Conservation (phyloP, 495 filamentous ascomycete species). For the Penicillium bovifimosum region DNA sequence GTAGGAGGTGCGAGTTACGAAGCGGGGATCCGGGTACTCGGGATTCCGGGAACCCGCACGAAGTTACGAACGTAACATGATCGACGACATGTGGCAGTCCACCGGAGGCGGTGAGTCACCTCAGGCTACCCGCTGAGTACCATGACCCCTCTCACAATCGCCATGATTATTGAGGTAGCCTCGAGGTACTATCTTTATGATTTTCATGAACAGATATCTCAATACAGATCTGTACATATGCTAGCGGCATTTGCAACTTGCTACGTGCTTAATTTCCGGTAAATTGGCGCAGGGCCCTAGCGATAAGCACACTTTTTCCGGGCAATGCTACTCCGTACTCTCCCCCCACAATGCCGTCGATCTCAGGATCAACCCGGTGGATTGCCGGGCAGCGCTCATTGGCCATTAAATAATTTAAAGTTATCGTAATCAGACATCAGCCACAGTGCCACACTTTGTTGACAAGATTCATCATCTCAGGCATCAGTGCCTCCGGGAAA, state of each 20-base stretch:
- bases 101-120: conserved; percentile 4
- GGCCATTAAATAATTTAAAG: too few species aligned
- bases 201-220: neutral
- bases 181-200: neutral
- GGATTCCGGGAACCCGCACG: too few species aligned
- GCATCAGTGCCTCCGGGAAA: too few species aligned
- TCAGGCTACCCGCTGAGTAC: conserved; percentile 1
- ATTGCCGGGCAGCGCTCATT: too few species aligned
- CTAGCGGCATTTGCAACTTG: neutral
- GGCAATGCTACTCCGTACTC: neutral
- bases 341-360: neutral
- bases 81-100: conserved; percentile 1
- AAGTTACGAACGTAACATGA: too few species aligned
- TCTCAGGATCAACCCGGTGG: neutral
- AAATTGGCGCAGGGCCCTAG: neutral
- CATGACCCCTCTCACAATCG: neutral
- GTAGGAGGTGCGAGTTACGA: too few species aligned
- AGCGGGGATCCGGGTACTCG: too few species aligned
- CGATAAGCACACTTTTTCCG: neutral
- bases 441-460: too few species aligned
- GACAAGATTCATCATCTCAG: too few species aligned
- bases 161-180: neutral
- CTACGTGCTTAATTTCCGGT: neutral
- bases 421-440: too few species aligned
- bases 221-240: neutral